phyloP scores from a whole-genome alignment of 257 asterid genomes.

The Avicennia marina region DNA sequence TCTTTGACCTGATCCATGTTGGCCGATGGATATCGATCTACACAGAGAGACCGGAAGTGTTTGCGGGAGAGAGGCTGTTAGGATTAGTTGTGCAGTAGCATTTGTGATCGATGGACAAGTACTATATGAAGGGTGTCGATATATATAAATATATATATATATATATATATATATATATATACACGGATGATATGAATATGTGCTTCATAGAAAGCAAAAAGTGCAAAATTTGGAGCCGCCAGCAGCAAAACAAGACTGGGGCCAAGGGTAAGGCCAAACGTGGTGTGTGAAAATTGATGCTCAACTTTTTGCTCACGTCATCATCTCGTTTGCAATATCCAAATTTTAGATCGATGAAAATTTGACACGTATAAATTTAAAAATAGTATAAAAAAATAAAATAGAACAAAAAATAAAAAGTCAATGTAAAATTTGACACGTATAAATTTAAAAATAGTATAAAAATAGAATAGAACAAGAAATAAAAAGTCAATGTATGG shows the following conservation, averaged over 20 bases:
- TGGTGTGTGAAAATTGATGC: constrained; percentile 36
- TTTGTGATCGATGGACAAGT: constrained; percentile 22
- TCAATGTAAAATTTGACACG: too few relatives aligned
- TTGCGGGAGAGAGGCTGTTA: constrained; percentile 9
- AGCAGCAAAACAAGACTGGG: constrained; percentile 18
- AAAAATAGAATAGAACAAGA: too few relatives aligned
- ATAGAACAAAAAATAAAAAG: too few relatives aligned
- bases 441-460: too few relatives aligned
- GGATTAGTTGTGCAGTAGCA: not conserved
- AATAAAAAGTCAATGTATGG: too few relatives aligned
- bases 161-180: not conserved
- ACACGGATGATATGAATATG: not conserved
- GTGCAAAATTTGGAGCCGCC: constrained; percentile 40
- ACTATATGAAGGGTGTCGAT: not conserved
- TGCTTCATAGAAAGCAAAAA: constrained; percentile 13
- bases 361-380: too few relatives aligned
- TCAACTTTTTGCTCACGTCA: constrained; percentile 70
- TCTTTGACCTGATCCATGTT: constrained; percentile 48
- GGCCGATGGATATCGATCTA: too few relatives aligned
- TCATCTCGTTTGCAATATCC: constrained; percentile 22
- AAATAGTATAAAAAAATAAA: too few relatives aligned
- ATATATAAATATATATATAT: not conserved
- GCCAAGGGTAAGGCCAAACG: not conserved
- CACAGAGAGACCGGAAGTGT: not conserved
- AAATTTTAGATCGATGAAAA: too few relatives aligned